Conservation (phyloP, 495 filamentous ascomycete genomes). For the Penicillium canariense region DNA sequence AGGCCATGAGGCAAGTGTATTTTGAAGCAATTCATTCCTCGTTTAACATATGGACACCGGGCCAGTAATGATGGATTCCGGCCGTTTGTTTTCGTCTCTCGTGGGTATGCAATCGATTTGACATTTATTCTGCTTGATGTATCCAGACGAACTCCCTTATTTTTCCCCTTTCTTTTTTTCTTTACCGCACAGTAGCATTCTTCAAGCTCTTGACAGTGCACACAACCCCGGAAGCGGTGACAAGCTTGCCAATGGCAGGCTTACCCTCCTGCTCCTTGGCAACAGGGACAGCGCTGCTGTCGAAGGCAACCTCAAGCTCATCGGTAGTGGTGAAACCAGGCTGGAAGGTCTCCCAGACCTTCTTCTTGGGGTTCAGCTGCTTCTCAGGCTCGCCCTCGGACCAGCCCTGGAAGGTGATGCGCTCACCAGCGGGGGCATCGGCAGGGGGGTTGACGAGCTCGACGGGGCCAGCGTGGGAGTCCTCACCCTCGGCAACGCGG, state of each 20-base stretch:
- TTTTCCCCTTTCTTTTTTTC: background rate
- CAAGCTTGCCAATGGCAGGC: slow-evolving; percentile 64
- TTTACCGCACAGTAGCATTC: slow-evolving; percentile 65
- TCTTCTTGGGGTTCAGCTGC: slow-evolving; percentile 97
- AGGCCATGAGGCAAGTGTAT: background rate
- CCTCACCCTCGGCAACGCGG: slow-evolving; percentile 67
- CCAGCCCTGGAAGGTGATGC: slow-evolving; percentile 93
- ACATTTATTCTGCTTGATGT: slow-evolving; percentile 19
- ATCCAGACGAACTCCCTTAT: background rate
- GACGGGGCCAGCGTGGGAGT: slow-evolving; percentile 84
- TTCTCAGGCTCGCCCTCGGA: slow-evolving; percentile 81
- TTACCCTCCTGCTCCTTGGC: slow-evolving; percentile 59
- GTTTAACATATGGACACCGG: background rate
- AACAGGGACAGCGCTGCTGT: slow-evolving; percentile 59
- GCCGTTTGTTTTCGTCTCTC: slow-evolving; percentile 29
- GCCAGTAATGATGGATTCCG: background rate
- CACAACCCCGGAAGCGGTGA: slow-evolving; percentile 65
- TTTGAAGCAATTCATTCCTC: slow-evolving; percentile 2
- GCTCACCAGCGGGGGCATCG: slow-evolving; percentile 76
- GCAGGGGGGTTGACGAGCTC: slow-evolving; percentile 86
- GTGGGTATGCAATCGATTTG: slow-evolving; percentile 26
- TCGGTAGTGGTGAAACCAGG: slow-evolving; percentile 89
- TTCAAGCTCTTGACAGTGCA: slow-evolving; percentile 73
- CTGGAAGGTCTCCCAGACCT: slow-evolving; percentile 95
- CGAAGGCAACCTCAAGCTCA: slow-evolving; percentile 73